phyloP scores from a whole-genome alignment of 371 early-diverging fungal species.

The Apophysomyces variabilis region DNA sequence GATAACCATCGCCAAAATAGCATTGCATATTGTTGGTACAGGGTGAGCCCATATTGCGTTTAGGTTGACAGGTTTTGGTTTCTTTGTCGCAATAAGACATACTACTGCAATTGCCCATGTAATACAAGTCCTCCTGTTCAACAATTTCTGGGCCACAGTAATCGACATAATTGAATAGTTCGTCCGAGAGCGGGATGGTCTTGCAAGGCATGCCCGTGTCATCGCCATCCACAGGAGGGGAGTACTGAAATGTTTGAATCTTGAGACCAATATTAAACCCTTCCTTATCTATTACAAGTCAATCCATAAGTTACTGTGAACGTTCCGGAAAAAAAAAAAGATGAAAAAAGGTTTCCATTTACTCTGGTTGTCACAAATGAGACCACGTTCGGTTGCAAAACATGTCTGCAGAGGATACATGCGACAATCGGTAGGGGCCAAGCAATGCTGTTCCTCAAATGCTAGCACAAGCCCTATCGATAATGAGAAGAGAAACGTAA shows the following conservation, averaged over 20 bases:
- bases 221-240: constrained; percentile 27
- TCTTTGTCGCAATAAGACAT: constrained; percentile 48
- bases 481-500: not conserved
- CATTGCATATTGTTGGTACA: constrained; percentile 52
- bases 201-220: constrained; percentile 49
- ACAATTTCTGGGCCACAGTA: constrained; percentile 49
- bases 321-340: no score
- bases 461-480: not conserved
- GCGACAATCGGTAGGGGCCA: constrained; percentile 47
- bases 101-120: constrained; percentile 52
- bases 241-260: constrained; percentile 39
- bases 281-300: constrained; percentile 20
- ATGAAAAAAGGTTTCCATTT: not conserved
- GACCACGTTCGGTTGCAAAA: constrained; percentile 45
- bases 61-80: constrained; percentile 52
- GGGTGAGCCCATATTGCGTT: constrained; percentile 35
- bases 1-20: constrained; percentile 41
- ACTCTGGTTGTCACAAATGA: constrained; percentile 48
- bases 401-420: constrained; percentile 50
- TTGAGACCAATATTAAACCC: constrained; percentile 50
- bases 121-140: constrained; percentile 37
- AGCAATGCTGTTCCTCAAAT: constrained; percentile 35
- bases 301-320: no score
- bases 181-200: constrained; percentile 46
- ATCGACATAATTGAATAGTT: constrained; percentile 46